Base-by-base conservation (phyloP, 495 filamentous ascomycete genomes). In the Penicillium samsonianum region DNA sequence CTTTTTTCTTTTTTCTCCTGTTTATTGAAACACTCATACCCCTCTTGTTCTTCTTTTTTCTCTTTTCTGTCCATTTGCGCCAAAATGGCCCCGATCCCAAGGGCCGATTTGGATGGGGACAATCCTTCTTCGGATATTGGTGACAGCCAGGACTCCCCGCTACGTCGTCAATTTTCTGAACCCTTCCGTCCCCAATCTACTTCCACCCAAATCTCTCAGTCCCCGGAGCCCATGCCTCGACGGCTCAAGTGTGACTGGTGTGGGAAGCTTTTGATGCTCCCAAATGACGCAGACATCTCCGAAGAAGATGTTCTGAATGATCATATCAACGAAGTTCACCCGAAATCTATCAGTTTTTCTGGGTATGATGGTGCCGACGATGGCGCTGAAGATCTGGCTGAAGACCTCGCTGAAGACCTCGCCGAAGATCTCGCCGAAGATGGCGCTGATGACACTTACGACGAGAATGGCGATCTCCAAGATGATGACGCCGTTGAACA, bases 111-210 rank as follows among this genome's bases (percentile, higher is more conserved):
- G 45, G 73, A 74, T 23, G 59, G 65, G 60, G 73, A 77, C 55
- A 72, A 73, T 42, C 75, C 65, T 67, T 74, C 72, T 53, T 75
- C 75, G 14, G 70, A 73, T 52, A 60, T 76, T 58, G 72, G 61
- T 40, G 67, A 69, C 58, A 73, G 73, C 58, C 73, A 71, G 62
- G 73, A 75, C 58, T 78, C 75, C 53, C 70, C 73, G 19, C 54
- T 75, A 61, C 73, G 69, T 68, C 73, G 73, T 62, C 73, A 75
- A 62, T 74, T 77, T 61, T 78, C 76, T 61, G 76, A 79, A 46
- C 73, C 72, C 45, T 57, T 72, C 33, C 70, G 72, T 43, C 62
- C 68, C 22, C 69, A 59, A 23, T 73, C 71, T 59, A 73, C 67
- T 23, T 76, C 76, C 38, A 68, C 69, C 41, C 67, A 73, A 48